Evolutionary conservation across 2,329 filamentous ascomycete genomes (phyloP).

Genomic region (Neonectria punicea): DNA sequence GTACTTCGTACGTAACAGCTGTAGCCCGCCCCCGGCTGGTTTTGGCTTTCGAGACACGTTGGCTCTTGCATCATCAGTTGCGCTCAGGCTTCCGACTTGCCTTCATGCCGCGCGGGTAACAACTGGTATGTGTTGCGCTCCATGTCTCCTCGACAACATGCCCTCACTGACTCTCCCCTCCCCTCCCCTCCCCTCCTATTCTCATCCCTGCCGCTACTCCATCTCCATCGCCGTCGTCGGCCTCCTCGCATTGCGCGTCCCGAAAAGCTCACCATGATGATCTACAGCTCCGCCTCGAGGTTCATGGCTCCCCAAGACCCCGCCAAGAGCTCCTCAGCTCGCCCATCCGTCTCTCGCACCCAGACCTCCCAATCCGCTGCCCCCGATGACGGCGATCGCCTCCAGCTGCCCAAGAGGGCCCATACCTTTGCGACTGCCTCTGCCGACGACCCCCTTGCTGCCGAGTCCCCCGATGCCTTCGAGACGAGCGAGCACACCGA

Average conservation of each 20-base stretch:
- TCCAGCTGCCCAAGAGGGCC: constrained; percentile 55
- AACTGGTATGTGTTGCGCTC: constrained; percentile 32
- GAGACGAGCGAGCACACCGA: constrained; percentile 56
- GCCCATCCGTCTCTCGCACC: constrained; percentile 44
- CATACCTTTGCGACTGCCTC: constrained; percentile 58
- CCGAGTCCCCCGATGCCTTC: constrained; percentile 58
- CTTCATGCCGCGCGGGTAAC: constrained; percentile 27
- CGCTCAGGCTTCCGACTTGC: constrained; percentile 13
- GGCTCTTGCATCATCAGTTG: constrained; percentile 38
- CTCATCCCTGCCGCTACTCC: neutral
- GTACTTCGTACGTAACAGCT: constrained; percentile 1
- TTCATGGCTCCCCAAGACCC: constrained; percentile 49
- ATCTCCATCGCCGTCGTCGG: neutral
- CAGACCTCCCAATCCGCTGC: constrained; percentile 30
- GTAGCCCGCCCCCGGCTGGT: constrained; percentile 23
- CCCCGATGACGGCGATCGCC: constrained; percentile 46
- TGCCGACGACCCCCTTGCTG: constrained; percentile 37
- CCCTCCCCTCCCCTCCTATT: neutral
- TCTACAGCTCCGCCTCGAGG: constrained; percentile 40
- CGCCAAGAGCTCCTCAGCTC: constrained; percentile 43
- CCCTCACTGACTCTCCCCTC: neutral
- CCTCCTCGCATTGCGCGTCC: neutral
- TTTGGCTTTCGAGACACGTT: constrained; percentile 41
- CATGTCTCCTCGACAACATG: constrained; percentile 9
- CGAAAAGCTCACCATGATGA: constrained; percentile 43